These are phyloP conservation scores for Sporisorium graminicola DNA, from an alignment of 1,284 basidiomycete genomes.

Conservation along the genomic window DNA sequence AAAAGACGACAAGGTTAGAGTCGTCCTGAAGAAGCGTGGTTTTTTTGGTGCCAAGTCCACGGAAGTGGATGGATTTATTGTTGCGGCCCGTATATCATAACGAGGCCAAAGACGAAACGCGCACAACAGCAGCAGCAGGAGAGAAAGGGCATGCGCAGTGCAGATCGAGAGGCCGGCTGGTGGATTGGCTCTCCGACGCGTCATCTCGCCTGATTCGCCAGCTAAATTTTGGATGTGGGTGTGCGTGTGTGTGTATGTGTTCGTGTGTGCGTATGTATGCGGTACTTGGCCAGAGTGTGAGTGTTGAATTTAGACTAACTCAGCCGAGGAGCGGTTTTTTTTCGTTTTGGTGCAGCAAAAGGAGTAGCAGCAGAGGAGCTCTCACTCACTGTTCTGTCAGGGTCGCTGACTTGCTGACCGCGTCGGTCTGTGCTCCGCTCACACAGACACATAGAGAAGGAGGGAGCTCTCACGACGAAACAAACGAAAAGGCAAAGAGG, in stretches of 20 bases:
- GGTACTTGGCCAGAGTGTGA: not conserved
- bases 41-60: conserved; percentile 3
- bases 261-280: too few relatives aligned
- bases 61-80: not conserved
- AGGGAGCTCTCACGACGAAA: not conserved
- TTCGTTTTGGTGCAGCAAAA: too few relatives aligned
- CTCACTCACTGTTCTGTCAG: conserved; percentile 10
- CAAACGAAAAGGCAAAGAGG: not conserved
- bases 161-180: conserved; percentile 13
- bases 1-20: not conserved
- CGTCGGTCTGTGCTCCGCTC: conserved; percentile 8
- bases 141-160: conserved; percentile 4
- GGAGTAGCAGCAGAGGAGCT: not conserved
- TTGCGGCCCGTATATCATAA: not conserved
- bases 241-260: too few relatives aligned
- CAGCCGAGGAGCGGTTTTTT: not conserved
- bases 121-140: not conserved
- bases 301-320: not conserved
- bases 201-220: conserved; percentile 9
- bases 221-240: not conserved
- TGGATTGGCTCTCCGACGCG: conserved; percentile 19
- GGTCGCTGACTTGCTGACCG: conserved; percentile 5
- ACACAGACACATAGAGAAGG: not conserved
- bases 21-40: not conserved
- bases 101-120: not conserved